Conservation (phyloP, 192 early-diverging fungal species). For the Chytriomyces sp. region DNA sequence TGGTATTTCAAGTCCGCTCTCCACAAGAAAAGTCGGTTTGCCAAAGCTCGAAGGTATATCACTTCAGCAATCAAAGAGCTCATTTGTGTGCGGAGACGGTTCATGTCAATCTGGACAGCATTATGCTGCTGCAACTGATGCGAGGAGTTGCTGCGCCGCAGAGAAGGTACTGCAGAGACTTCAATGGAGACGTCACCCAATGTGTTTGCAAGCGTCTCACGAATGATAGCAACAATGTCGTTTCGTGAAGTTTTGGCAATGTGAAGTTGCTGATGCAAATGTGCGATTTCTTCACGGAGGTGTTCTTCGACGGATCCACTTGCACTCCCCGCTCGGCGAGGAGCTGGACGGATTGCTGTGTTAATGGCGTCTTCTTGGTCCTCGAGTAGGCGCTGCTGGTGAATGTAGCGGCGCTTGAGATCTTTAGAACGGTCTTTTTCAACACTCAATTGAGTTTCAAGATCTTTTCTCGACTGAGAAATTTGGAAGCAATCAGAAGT, state of each 20-base stretch:
- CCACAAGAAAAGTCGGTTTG: constrained; percentile 46
- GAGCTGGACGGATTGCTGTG: constrained; percentile 31
- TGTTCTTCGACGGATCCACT: constrained; percentile 18
- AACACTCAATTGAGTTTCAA: constrained; percentile 31
- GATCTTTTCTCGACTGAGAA: constrained; percentile 4
- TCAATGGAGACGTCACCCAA: constrained; percentile 33
- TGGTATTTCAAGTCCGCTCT: constrained; percentile 54
- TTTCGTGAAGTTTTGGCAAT: constrained; percentile 16
- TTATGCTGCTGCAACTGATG: background rate
- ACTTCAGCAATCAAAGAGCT: constrained; percentile 44
- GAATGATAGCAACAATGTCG: constrained; percentile 37
- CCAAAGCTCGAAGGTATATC: constrained; percentile 43
- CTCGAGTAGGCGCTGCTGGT: constrained; percentile 22
- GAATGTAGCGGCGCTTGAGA: constrained; percentile 19
- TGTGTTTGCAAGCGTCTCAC: constrained; percentile 37
- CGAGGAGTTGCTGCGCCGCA: background rate
- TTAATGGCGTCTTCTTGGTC: constrained; percentile 42
- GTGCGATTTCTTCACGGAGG: constrained; percentile 36
- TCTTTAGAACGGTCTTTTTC: constrained; percentile 44
- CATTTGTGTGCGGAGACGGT: constrained; percentile 30
- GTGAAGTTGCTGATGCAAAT: constrained; percentile 35
- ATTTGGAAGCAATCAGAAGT: background rate
- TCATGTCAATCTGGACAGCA: constrained; percentile 1
- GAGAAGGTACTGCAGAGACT: background rate
- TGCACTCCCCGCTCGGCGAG: background rate